Conservation (phyloP, 1,139 yeast species). For the Candida sanyaensis region DNA sequence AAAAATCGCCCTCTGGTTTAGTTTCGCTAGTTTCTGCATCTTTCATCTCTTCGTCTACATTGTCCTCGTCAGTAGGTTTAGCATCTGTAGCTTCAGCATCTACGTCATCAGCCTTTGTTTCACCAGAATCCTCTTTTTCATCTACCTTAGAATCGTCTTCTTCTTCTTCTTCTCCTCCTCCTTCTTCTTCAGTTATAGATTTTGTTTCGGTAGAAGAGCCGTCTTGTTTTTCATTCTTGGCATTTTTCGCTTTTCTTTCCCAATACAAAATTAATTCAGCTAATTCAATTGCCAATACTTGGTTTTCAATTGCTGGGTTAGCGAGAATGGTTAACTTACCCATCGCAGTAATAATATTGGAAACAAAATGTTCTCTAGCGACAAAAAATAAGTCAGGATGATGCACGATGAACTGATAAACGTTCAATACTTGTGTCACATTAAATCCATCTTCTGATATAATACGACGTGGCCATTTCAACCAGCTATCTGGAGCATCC, state of each 20-base stretch:
- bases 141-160: conserved; percentile 10
- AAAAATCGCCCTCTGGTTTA: conserved; percentile 28
- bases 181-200: too few species aligned
- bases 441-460: conserved; percentile 87
- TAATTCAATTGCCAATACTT: conserved; percentile 81
- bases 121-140: conserved; percentile 8
- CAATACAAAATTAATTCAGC: conserved; percentile 84
- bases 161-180: conserved; percentile 18
- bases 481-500: conserved; percentile 74
- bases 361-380: conserved; percentile 86
- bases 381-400: conserved; percentile 84
- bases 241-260: conserved; percentile 59
- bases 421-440: conserved; percentile 80
- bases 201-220: conserved; percentile 5
- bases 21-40: conserved; percentile 7
- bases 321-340: conserved; percentile 84
- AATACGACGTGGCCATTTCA: conserved; percentile 93
- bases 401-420: conserved; percentile 85
- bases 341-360: conserved; percentile 92
- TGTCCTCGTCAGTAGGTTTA: conserved; percentile 7
- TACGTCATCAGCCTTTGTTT: background rate
- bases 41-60: conserved; percentile 8
- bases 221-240: conserved; percentile 14
- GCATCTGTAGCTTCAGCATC: background rate
- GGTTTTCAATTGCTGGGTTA: conserved; percentile 81